Conservation (phyloP, 2,329 filamentous ascomycete species). For the Cladosporium oxysporum region DNA sequence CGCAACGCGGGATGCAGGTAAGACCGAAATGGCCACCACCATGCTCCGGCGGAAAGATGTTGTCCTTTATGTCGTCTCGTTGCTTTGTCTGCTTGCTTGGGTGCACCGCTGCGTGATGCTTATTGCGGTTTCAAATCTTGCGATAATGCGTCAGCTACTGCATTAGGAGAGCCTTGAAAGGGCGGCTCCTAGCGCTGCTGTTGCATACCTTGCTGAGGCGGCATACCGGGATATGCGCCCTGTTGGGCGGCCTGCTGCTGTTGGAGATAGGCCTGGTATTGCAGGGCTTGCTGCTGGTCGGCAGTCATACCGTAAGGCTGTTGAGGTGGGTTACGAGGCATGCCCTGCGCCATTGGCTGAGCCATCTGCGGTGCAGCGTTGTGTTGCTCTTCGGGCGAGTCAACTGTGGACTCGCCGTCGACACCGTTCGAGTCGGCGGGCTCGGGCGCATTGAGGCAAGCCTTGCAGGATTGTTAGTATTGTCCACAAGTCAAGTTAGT, state of each 20-base stretch:
- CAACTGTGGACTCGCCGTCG: slow-evolving; percentile 59
- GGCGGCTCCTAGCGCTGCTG: slow-evolving; percentile 31
- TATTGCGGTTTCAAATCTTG: slow-evolving; percentile 20
- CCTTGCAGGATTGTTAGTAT: slow-evolving; percentile 55
- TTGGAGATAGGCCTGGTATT: slow-evolving; percentile 43
- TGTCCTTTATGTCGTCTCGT: slow-evolving; percentile 18
- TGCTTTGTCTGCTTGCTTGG: slow-evolving; percentile 8
- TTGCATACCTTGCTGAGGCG: slow-evolving; percentile 39
- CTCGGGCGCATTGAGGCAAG: slow-evolving; percentile 94
- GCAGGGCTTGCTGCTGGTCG: slow-evolving; percentile 42
- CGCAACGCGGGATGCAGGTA: slow-evolving; percentile 9
- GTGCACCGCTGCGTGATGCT: slow-evolving; percentile 11
- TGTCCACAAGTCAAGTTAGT: slow-evolving; percentile 5
- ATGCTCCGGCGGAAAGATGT: slow-evolving; percentile 14
- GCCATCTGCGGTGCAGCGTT: slow-evolving; percentile 52
- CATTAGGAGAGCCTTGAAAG: slow-evolving; percentile 20
- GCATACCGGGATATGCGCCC: slow-evolving; percentile 40
- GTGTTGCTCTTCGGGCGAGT: slow-evolving; percentile 86
- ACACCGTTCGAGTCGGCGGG: slow-evolving; percentile 70
- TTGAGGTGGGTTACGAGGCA: slow-evolving; percentile 32
- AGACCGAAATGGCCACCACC: slow-evolving; percentile 4
- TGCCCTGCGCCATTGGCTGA: slow-evolving; percentile 36
- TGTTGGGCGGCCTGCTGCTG: slow-evolving; percentile 40
- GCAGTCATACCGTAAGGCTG: slow-evolving; percentile 39
- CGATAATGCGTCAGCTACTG: slow-evolving; percentile 21